Evolutionary conservation across 179 eudicot genomes (phyloP).

Genomic region (Beta corolliflora): DNA sequence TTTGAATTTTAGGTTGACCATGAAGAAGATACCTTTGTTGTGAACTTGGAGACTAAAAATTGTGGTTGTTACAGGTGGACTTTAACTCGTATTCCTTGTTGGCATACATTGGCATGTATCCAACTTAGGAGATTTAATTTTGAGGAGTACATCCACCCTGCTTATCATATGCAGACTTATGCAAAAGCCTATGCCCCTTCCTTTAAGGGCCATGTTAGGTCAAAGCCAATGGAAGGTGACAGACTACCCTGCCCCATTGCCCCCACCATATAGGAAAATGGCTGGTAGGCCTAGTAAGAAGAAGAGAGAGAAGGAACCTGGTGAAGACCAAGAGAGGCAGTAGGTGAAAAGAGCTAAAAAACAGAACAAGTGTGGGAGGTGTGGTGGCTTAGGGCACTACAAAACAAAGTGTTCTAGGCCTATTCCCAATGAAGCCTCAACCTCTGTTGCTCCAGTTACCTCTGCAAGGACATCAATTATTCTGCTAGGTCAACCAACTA

Average conservation of each 20-base stretch:
- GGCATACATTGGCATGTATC: background rate
- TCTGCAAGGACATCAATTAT: too few species aligned
- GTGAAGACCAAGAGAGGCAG: too few species aligned
- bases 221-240: background rate
- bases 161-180: background rate
- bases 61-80: background rate
- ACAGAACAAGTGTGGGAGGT: too few species aligned
- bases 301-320: too few species aligned
- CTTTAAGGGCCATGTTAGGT: background rate
- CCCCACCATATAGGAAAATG: background rate
- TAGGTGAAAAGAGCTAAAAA: too few species aligned
- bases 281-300: too few species aligned
- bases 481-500: too few species aligned
- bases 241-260: background rate
- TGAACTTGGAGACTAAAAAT: background rate
- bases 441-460: too few species aligned
- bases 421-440: too few species aligned
- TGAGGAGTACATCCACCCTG: background rate
- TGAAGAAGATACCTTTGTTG: background rate
- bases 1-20: background rate
- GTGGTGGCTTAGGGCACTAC: too few species aligned
- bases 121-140: background rate
- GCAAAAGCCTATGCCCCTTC: background rate
- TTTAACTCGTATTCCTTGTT: background rate
- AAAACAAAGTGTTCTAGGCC: too few species aligned